phyloP scores from a whole-genome alignment of 2,329 filamentous ascomycete genomes.

The Nothopassalora personata region DNA sequence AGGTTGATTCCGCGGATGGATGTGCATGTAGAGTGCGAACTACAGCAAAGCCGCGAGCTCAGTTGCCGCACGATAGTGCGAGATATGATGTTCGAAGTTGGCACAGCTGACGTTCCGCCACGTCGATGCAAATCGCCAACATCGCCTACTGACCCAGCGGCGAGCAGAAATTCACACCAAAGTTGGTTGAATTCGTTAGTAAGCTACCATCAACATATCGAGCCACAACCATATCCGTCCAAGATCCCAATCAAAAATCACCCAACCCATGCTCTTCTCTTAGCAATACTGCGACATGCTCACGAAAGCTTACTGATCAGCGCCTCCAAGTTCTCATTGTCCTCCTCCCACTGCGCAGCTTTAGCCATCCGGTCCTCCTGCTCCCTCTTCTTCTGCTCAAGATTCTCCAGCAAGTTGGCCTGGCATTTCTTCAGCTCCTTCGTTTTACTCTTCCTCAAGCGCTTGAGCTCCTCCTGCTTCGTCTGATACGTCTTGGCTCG shows the following conservation, averaged over 20 bases:
- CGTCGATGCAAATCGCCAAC: too few relatives aligned
- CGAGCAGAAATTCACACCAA: too few relatives aligned
- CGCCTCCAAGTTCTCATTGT: neutral
- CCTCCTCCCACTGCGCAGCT: neutral
- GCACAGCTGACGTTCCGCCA: too few relatives aligned
- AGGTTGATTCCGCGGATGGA: too few relatives aligned
- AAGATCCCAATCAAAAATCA: neutral
- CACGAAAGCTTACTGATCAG: slow-evolving; percentile 1
- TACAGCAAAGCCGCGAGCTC: too few relatives aligned
- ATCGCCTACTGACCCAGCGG: too few relatives aligned
- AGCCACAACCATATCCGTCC: neutral
- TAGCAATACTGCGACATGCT: neutral
- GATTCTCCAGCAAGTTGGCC: neutral
- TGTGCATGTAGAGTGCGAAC: too few relatives aligned
- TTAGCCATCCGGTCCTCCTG: neutral
- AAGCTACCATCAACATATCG: neutral
- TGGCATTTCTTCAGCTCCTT: neutral
- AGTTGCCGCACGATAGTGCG: too few relatives aligned
- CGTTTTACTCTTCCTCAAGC: slow-evolving; percentile 21
- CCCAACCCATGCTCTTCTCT: neutral
- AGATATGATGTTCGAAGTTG: too few relatives aligned
- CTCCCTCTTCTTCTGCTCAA: neutral
- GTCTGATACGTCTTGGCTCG: slow-evolving; percentile 37
- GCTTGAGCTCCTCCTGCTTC: slow-evolving; percentile 22
- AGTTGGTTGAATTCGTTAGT: neutral